phyloP scores from a whole-genome alignment of 768 basidiomycete species.

The Boletus fagicola region DNA sequence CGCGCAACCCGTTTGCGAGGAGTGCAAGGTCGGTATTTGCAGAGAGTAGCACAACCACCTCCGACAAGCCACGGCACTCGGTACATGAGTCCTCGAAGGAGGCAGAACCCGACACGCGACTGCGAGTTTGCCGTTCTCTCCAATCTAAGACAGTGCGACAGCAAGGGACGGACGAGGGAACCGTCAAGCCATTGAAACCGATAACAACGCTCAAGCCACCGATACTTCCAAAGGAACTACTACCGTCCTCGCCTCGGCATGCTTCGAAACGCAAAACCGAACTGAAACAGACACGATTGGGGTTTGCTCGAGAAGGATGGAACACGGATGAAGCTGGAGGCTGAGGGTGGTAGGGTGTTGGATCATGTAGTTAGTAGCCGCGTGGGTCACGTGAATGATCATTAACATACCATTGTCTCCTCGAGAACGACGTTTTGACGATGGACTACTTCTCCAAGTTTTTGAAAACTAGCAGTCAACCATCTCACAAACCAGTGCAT shows the following conservation, averaged over 20 bases:
- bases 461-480: constrained; percentile 45
- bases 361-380: background rate
- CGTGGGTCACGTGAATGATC: constrained; percentile 15
- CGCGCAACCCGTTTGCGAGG: constrained; percentile 26
- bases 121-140: constrained; percentile 12
- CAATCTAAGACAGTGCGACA: background rate
- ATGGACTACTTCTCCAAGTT: constrained; percentile 92
- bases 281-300: constrained; percentile 22
- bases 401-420: background rate
- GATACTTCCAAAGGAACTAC: constrained; percentile 27
- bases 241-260: constrained; percentile 9
- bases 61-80: background rate
- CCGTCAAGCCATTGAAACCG: constrained; percentile 25
- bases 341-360: background rate
- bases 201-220: constrained; percentile 32
- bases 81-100: background rate
- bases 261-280: constrained; percentile 4
- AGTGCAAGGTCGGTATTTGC: constrained; percentile 19
- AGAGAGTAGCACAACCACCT: background rate
- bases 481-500: constrained; percentile 46
- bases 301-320: constrained; percentile 13
- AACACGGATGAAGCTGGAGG: background rate
- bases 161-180: background rate
- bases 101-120: background rate
- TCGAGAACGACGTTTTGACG: background rate